These are phyloP conservation scores for Prunus yedoensis DNA, from an alignment of 331 rosid genomes.

Conservation along the genomic window DNA sequence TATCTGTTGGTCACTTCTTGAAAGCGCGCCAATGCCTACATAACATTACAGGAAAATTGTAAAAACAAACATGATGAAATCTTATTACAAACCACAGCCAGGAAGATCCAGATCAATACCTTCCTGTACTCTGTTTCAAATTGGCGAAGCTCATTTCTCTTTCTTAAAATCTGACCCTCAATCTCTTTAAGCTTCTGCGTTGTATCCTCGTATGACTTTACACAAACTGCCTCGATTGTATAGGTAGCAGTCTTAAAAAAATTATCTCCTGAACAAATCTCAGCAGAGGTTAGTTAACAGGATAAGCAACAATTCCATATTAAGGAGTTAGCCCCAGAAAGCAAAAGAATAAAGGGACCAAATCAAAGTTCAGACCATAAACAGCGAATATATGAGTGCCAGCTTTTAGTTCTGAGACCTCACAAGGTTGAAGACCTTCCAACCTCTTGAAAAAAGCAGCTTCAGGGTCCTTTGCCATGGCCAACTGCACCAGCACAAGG, in stretches of 20 bases:
- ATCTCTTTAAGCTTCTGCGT: slow-evolving; percentile 67
- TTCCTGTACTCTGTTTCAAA: slow-evolving; percentile 88
- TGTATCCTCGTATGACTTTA: slow-evolving; percentile 68
- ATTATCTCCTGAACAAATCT: slow-evolving; percentile 74
- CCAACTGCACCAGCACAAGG: slow-evolving; percentile 58
- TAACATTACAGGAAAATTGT: slow-evolving; percentile 19
- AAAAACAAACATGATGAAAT: slow-evolving; percentile 7
- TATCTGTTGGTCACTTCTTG: slow-evolving; percentile 95
- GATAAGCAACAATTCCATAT: not conserved
- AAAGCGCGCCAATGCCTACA: slow-evolving; percentile 90
- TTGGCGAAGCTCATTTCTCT: slow-evolving; percentile 95
- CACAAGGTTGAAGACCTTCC: slow-evolving; percentile 99
- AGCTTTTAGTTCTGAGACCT: slow-evolving; percentile 88
- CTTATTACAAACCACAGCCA: slow-evolving; percentile 15
- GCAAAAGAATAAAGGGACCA: slow-evolving; percentile 30
- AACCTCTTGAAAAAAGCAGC: slow-evolving; percentile 94
- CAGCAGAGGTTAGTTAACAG: slow-evolving; percentile 25
- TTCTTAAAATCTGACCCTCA: slow-evolving; percentile 89
- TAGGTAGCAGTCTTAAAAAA: slow-evolving; percentile 95
- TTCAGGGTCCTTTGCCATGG: slow-evolving; percentile 98
- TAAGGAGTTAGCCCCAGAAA: slow-evolving; percentile 4
- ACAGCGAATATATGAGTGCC: slow-evolving; percentile 99
- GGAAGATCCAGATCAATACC: slow-evolving; percentile 43
- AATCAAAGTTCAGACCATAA: slow-evolving; percentile 68
- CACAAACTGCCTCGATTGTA: slow-evolving; percentile 86